These are phyloP conservation scores for Diaporthe sp. DNA, from an alignment of 2,329 filamentous ascomycete genomes.

Conservation along the genomic window DNA sequence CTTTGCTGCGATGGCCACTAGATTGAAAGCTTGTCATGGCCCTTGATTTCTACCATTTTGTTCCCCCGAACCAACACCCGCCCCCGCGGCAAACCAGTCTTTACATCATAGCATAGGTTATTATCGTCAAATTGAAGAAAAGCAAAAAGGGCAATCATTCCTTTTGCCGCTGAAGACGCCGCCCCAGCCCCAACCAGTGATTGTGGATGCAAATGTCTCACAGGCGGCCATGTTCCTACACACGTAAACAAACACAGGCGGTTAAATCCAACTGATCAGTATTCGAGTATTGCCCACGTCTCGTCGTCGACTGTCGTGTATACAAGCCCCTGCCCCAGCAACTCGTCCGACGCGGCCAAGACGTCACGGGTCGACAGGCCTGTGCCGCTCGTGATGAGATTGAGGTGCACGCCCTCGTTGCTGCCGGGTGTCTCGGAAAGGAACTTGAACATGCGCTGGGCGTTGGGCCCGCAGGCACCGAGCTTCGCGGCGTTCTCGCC, in stretches of 20 bases:
- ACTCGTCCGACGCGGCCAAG: constrained; percentile 81
- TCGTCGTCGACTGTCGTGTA: constrained; percentile 94
- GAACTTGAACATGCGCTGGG: constrained; percentile 77
- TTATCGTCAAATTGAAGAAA: constrained; percentile 30
- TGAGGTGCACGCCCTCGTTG: constrained; percentile 86
- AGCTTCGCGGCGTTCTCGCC: constrained; percentile 54
- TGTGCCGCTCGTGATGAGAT: constrained; percentile 76
- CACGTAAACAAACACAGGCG: constrained; percentile 11
- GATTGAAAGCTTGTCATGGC: constrained; percentile 16
- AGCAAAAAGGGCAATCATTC: constrained; percentile 29
- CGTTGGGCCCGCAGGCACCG: constrained; percentile 62
- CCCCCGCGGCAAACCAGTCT: constrained; percentile 26
- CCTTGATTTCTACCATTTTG: constrained; percentile 6
- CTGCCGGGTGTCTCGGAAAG: constrained; percentile 75
- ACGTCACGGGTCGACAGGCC: constrained; percentile 77
- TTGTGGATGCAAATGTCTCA: constrained; percentile 19
- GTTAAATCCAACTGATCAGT: constrained; percentile 45
- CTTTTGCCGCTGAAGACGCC: constrained; percentile 33
- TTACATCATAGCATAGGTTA: constrained; percentile 34
- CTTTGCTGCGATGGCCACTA: constrained; percentile 9
- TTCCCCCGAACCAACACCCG: constrained; percentile 4
- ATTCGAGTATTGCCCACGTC: constrained; percentile 89
- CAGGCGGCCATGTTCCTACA: neutral
- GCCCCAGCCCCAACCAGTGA: constrained; percentile 24
- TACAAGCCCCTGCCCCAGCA: constrained; percentile 78